These are phyloP conservation scores for Trametes cingulata DNA, from an alignment of 768 basidiomycete genomes.

Conservation along the genomic window DNA sequence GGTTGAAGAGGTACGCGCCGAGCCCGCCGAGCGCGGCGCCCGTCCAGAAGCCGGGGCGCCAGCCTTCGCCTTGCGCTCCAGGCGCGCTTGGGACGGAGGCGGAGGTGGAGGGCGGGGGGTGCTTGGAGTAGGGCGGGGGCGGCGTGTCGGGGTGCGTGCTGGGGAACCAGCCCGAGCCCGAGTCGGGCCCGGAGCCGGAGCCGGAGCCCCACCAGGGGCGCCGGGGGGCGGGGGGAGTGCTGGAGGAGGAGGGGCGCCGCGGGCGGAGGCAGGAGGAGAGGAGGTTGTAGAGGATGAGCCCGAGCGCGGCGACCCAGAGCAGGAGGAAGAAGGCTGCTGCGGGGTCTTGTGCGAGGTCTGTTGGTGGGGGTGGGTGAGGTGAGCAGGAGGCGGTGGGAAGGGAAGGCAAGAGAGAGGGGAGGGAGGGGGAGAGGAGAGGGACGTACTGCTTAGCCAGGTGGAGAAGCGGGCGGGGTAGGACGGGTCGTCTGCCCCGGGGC, in stretches of 20 bases:
- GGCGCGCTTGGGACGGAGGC: constrained; percentile 33
- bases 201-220: constrained; percentile 39
- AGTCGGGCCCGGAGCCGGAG: constrained; percentile 40
- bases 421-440: neutral
- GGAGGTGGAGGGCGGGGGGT: constrained; percentile 30
- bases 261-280: constrained; percentile 53
- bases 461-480: constrained; percentile 16
- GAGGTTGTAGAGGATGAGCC: constrained; percentile 57
- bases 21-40: constrained; percentile 76
- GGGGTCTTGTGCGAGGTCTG: constrained; percentile 36
- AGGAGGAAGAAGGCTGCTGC: constrained; percentile 53
- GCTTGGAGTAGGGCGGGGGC: constrained; percentile 58
- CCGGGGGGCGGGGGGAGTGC: constrained; percentile 35
- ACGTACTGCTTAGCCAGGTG: constrained; percentile 21
- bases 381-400: too few species aligned
- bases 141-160: constrained; percentile 41
- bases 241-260: constrained; percentile 33
- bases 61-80: constrained; percentile 36
- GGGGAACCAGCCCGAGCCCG: constrained; percentile 55
- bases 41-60: constrained; percentile 83
- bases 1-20: constrained; percentile 58
- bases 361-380: neutral
- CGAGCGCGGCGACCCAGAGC: constrained; percentile 55
- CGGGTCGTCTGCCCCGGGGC: constrained; percentile 16
- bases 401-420: too few species aligned